Evolutionary conservation across 2,329 filamentous ascomycete genomes (phyloP).

Genomic region (Claviceps maximensis): DNA sequence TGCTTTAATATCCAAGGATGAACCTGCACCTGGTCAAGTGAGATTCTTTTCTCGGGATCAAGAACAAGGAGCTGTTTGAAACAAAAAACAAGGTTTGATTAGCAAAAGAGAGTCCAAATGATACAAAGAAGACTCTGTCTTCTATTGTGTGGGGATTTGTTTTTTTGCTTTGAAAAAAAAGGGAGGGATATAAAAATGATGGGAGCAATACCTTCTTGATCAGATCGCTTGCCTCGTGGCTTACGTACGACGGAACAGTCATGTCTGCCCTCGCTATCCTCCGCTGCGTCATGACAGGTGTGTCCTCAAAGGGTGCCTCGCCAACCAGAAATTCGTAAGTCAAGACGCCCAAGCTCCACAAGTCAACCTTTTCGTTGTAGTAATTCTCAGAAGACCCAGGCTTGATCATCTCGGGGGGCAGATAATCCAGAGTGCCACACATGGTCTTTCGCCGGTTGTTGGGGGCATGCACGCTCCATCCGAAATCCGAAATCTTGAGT

Average conservation of each 20-base stretch:
- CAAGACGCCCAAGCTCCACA: slow-evolving; percentile 91
- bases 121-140: too few relatives aligned
- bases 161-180: not conserved
- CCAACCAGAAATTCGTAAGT: slow-evolving; percentile 95
- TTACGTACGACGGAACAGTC: slow-evolving; percentile 83
- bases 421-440: slow-evolving; percentile 94
- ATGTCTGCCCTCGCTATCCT: slow-evolving; percentile 84
- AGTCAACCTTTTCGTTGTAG: slow-evolving; percentile 89
- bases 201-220: slow-evolving; percentile 61
- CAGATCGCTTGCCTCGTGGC: slow-evolving; percentile 76
- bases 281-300: slow-evolving; percentile 83
- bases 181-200: not conserved
- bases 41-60: slow-evolving; percentile 85
- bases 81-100: slow-evolving; percentile 7
- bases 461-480: slow-evolving; percentile 95
- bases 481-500: slow-evolving; percentile 97
- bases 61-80: slow-evolving; percentile 63
- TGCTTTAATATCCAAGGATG: slow-evolving; percentile 98
- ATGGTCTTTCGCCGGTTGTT: slow-evolving; percentile 89
- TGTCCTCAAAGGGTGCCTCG: slow-evolving; percentile 94
- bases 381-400: slow-evolving; percentile 69
- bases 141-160: too few relatives aligned
- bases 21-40: slow-evolving; percentile 73
- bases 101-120: slow-evolving; percentile 11
- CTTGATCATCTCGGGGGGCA: slow-evolving; percentile 95